Base-by-base conservation (phyloP, 176 grass and related monocot species). In the Elymus sibiricus region DNA sequence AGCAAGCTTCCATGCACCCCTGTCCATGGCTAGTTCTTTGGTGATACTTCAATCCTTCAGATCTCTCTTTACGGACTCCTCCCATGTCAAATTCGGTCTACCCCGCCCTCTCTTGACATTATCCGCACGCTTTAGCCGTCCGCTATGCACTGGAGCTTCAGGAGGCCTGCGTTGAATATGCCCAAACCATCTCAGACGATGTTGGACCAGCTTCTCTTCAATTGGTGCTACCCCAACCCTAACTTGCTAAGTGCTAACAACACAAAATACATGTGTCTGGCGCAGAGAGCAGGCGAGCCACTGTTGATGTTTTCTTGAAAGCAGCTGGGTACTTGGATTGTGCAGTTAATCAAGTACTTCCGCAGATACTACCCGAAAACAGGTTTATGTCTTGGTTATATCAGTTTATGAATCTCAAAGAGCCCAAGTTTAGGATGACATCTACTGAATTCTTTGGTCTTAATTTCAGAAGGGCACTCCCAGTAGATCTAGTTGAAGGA, bases 251-350 rank as follows among this genome's bases (percentile, higher is more conserved):
- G 14, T 12, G 82, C 29, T 85, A 37, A 55, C 5, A 70, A 85
- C 6, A 66, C 49, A 15, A 76, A 34, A 51, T 46, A 14, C 59
- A 7, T 51, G 22, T 77, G 6, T 86, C 15, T 5, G 5, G 28
- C 29, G 51, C 66, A 97, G 94, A 94, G 82, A 92, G 87, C 55
- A 97, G 86, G 85, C 69, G 74, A n/a, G 87, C 46, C 55, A 94
- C 92, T 6, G 83, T 97, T 58, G 92, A 97, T 92, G 84, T 97
- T 84, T 94, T 97, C 85, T 80, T 94, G 84, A 92, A 92, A 75
- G 92, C 92, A 71, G 92, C 90, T 82, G 90, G 92, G 13, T 97
- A 92, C 82, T 90, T 97, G 79, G 90, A 97, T 61, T 92, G 92
- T 85, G 90, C 94, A 70, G 71, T 92, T 74, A 83, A 63, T 51